These are phyloP conservation scores for Globisporangium echinulatum DNA, from an alignment of 352 stramenopile genomes.

Conservation along the genomic window DNA sequence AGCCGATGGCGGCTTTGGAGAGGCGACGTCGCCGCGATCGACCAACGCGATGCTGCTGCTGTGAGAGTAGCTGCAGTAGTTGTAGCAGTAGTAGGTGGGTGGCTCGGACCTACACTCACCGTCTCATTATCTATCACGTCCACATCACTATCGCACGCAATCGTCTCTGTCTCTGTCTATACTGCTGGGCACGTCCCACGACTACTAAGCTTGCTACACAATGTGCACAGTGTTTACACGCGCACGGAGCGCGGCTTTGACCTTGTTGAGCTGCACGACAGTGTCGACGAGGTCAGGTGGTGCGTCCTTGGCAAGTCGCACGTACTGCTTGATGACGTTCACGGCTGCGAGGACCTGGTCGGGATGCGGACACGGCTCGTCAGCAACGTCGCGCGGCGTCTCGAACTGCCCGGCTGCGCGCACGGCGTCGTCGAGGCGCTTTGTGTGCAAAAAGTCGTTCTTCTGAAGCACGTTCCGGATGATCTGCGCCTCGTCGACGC, in stretches of 20 bases:
- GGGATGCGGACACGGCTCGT: constrained; percentile 39
- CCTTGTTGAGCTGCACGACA: constrained; percentile 66
- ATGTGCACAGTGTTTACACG: constrained; percentile 21
- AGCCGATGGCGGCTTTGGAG: not conserved
- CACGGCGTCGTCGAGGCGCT: constrained; percentile 51
- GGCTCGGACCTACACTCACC: not conserved
- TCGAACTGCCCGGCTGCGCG: constrained; percentile 40
- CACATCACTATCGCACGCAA: too few relatives aligned
- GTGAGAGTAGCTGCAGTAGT: not conserved
- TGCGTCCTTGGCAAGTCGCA: constrained; percentile 48
- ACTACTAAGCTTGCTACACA: constrained; percentile 9
- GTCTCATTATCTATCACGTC: not conserved
- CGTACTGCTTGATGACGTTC: constrained; percentile 63
- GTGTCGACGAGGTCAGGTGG: constrained; percentile 50
- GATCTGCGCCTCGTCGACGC: constrained; percentile 79
- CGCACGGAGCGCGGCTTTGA: constrained; percentile 44
- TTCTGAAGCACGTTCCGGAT: constrained; percentile 79
- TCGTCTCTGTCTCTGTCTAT: too few relatives aligned
- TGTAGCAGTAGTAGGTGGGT: not conserved
- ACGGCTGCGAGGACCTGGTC: constrained; percentile 58
- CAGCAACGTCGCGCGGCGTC: constrained; percentile 34
- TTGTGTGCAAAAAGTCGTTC: constrained; percentile 64
- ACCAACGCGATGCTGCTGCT: not conserved
- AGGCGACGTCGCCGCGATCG: not conserved
- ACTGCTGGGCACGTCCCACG: not conserved